phyloP scores from a whole-genome alignment of 306 rosid genomes.

The Elaeagnus macrophylla region DNA sequence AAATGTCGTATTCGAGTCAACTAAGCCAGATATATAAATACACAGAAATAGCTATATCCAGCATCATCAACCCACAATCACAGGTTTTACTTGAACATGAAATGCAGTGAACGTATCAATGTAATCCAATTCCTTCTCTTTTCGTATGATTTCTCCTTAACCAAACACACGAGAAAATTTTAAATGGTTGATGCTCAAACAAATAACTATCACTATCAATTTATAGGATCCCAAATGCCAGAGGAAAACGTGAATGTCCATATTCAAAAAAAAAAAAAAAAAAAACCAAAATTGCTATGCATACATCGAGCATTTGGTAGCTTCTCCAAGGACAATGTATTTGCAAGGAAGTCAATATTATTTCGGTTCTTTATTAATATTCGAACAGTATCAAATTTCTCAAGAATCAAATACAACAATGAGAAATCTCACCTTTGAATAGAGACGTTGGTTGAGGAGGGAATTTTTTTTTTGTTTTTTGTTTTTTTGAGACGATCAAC shows the following conservation, averaged over 20 bases:
- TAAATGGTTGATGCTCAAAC: no score
- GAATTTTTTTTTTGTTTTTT: background rate
- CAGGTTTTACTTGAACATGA: background rate
- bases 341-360: background rate
- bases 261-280: constrained; percentile 9
- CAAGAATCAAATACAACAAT: constrained; percentile 1
- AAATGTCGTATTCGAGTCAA: no score
- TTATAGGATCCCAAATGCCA: constrained; percentile 1
- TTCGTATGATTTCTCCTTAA: background rate
- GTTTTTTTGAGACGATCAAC: background rate
- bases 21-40: no score
- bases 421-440: constrained; percentile 12
- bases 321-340: background rate
- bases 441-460: background rate
- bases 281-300: background rate
- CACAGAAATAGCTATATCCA: no score
- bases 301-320: background rate
- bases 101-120: background rate
- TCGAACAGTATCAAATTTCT: background rate
- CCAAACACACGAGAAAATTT: background rate
- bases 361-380: background rate
- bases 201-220: background rate
- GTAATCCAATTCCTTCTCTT: background rate
- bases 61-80: no score
- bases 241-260: background rate